Evolutionary conservation across 2,329 filamentous ascomycete genomes (phyloP), one percentile per base, ranked within the genome.

Genomic region (Beauveria varroae): DNA sequence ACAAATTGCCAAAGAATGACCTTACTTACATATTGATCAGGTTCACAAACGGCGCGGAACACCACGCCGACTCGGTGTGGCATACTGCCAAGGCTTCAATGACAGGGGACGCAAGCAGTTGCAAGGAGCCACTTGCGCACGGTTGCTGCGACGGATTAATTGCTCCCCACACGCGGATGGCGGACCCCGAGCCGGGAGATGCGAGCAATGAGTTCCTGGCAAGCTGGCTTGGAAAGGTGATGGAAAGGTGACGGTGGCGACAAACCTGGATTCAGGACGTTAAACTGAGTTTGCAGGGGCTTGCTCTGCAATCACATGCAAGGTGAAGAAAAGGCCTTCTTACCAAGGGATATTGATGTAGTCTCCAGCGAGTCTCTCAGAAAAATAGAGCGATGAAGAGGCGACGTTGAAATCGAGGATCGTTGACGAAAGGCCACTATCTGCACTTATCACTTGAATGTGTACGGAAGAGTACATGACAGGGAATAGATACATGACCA

Each of bases 161-260:
- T 10, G 34, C 55, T 40, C 55, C 44, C 55, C 55, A 58, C 22
- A 58, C 44, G 55, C 55, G 55, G 55, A 49, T 50, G 30, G 46
- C 55, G 55, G 55, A 50, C 55, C 20, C 12, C 3, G 20, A 34
- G 18, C 55, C 55, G 55, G 44, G 41, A 28, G 34, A 54, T 7
- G 37, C 14, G 18, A 7, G 37, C 14, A 8, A 37, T 37, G 34
- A 37, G 12, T 37, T 16, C 34, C 34, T 37, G 12, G 34, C 34
- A 37, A 16, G 5, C 34, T 37, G 34, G 34, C 12, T 16, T 16
- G 34, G 28, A 28, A 37, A 14, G 12, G 12, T 37, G 34, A 37
- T 55, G 52, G 40, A 16, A 44, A 46, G 30, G 18, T 46, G 43
- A 24, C 43, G 10, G 43, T 10, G 9, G 14, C 5, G 40, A 41